A percentile compares a stretch with the other conserved stretches of the same genome.
Evolutionary conservation across 805 yeast species (phyloP).

Genomic region (Kodamaea jinghongensis): DNA sequence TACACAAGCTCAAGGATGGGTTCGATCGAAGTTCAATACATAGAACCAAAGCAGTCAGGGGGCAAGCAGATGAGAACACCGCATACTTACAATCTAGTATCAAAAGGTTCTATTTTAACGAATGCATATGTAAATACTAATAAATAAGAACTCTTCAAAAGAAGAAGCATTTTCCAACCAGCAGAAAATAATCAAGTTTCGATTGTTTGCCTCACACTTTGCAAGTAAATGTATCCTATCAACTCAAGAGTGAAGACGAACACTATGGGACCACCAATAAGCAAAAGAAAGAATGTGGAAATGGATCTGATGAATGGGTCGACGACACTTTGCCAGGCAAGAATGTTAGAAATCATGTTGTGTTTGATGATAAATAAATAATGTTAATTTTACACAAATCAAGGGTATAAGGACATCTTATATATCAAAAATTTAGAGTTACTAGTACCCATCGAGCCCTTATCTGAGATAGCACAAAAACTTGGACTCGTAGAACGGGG

Average conservation of each 20-base stretch:
- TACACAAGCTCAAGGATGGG: no score
- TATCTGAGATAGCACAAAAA: no score
- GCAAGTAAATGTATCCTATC: slow-evolving; percentile 8
- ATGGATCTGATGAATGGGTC: slow-evolving; percentile 6
- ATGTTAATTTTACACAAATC: neutral
- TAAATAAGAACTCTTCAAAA: neutral
- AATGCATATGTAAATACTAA: neutral
- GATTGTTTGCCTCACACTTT: slow-evolving; percentile 5
- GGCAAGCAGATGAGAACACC: no score
- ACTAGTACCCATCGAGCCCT: neutral
- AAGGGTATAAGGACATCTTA: neutral
- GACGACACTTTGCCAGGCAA: neutral
- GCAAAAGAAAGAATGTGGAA: slow-evolving; percentile 9
- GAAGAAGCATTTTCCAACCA: slow-evolving; percentile 2
- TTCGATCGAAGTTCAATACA: no score
- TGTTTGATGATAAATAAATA: neutral
- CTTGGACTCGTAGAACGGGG: no score
- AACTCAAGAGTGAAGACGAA: slow-evolving; percentile 11
- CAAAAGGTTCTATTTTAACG: no score
- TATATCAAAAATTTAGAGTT: neutral
- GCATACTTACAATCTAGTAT: no score
- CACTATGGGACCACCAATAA: slow-evolving; percentile 8
- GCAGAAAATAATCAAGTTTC: slow-evolving; percentile 2
- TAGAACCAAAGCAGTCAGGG: no score
- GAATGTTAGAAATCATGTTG: slow-evolving; percentile 3